A percentile compares a stretch with the other conserved stretches of the same genome.
These are phyloP conservation scores for Cystobasidiaceae sp. DNA, from an alignment of 1,284 basidiomycete species.

Conservation along the genomic window DNA sequence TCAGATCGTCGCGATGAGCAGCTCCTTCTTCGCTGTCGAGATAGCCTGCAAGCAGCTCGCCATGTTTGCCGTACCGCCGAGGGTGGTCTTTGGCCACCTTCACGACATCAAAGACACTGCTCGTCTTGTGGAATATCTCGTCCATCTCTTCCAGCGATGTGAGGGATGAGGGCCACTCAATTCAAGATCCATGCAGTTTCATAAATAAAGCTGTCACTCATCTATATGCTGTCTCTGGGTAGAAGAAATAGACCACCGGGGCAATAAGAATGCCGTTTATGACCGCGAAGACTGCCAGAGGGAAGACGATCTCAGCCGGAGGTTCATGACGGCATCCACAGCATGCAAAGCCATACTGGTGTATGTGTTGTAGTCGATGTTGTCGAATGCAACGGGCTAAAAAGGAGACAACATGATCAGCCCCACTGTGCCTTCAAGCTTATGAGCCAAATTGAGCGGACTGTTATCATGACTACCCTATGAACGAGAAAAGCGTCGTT, in stretches of 20 bases:
- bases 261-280: no score
- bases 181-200: conserved; percentile 47
- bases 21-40: not conserved
- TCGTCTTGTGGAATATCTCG: not conserved
- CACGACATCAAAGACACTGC: not conserved
- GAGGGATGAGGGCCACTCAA: not conserved
- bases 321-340: no score
- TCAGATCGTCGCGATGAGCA: no score
- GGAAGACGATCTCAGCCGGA: no score
- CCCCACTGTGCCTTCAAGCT: no score
- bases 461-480: conserved; percentile 63
- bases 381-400: conserved; percentile 60
- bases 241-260: conserved; percentile 60
- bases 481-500: no score
- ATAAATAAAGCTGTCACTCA: not conserved
- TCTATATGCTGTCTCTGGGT: conserved; percentile 51
- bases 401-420: no score
- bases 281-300: no score
- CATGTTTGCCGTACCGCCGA: not conserved
- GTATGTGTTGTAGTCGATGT: conserved; percentile 60
- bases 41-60: not conserved
- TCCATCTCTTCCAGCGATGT: not conserved
- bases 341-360: conserved; percentile 65
- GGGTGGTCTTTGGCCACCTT: not conserved
- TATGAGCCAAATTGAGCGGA: no score